Base-by-base conservation (phyloP, 78 protist species). In the Dictyostelium citrinum region DNA sequence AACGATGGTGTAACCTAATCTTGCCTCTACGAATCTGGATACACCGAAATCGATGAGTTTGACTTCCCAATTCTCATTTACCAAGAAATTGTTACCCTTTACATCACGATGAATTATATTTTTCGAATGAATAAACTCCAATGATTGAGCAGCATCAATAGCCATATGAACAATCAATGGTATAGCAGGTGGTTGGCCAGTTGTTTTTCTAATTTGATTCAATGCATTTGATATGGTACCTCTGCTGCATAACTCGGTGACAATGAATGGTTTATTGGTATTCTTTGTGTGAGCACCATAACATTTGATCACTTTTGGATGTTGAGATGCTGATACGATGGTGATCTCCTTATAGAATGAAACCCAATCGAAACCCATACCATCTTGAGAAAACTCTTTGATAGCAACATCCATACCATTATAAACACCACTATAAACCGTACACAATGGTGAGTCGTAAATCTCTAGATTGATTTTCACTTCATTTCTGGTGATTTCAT, bases 401-500 rank as follows among this genome's bases (percentile, higher is more conserved):
- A 88, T 68, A 1, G 93, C 93, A 17, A 88, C 93, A 8, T 88
- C 85, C 20, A 60, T 61, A 14, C 85, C 93, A 60, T 76, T 64
- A 33, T 35, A 88, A 22, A 39, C n/a, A 22, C 85, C 93, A 67
- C 35, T 29, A 46, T 88, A 88, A 0, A 88, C 93, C 20, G 68
- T 67, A 68, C 93, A 88, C 24, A 88, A 35, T 10, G 93, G 93
- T 88, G 93, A 88, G 29, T 88, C 85, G n/a, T 88, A 88, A n/a
- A 88, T 31, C 22, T 37, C 39, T 3, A 61, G 41, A 35, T 76
- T 83, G 35, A 78, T 33, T 6, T 27, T 29, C 14, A 88, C 61
- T 7, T 78, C 43, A 1, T 5, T 5, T 45, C 41, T 80, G 45
- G 22, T 3, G 17, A 88, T 41, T 20, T 88, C 93, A 6, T 64